These are phyloP conservation scores for Ormosia emarginata DNA, from an alignment of 306 rosid species.

Conservation along the genomic window DNA sequence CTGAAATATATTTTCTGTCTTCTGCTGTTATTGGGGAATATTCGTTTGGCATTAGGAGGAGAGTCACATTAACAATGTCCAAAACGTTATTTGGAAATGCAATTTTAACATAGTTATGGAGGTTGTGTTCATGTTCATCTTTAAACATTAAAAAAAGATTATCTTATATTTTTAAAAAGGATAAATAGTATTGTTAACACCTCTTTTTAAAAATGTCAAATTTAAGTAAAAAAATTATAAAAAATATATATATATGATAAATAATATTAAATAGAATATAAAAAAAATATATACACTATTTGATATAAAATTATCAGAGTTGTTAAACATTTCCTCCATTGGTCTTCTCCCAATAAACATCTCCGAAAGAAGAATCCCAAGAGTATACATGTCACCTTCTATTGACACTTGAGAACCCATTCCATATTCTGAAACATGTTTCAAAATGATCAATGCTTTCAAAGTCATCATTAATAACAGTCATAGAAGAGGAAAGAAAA, in stretches of 20 bases:
- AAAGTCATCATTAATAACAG: neutral
- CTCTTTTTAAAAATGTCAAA: too few species aligned
- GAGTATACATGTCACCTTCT: neutral
- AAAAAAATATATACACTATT: too few species aligned
- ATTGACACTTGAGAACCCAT: neutral
- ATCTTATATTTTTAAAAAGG: too few species aligned
- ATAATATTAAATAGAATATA: too few species aligned
- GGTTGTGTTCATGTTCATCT: neutral
- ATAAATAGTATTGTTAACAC: too few species aligned
- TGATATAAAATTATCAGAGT: too few species aligned
- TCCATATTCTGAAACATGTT: constrained; percentile 6
- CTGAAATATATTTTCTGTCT: neutral
- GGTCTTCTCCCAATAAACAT: constrained; percentile 9
- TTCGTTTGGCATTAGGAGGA: neutral
- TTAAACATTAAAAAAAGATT: too few species aligned
- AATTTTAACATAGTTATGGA: neutral
- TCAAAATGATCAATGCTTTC: neutral
- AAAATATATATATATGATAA: too few species aligned
- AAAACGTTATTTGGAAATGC: neutral
- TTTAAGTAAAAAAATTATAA: too few species aligned
- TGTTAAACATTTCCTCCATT: neutral
- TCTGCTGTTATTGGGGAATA: neutral
- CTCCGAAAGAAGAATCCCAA: neutral
- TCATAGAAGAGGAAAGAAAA: neutral
- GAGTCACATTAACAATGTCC: neutral